Evolutionary conservation across 805 yeast genomes (phyloP), one percentile per base, ranked within the genome.

Genomic region (Candida loeiensis): DNA sequence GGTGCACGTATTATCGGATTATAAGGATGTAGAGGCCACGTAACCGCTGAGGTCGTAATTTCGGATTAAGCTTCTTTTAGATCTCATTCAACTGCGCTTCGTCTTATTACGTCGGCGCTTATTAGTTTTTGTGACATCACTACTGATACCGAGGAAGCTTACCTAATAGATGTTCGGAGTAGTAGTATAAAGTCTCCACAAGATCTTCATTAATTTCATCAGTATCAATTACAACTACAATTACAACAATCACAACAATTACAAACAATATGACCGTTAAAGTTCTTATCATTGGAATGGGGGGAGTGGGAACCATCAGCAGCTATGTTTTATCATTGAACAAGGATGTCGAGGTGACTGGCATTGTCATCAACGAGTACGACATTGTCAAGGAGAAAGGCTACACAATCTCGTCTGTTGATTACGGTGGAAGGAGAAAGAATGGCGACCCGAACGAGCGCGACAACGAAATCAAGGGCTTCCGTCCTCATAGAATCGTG

Each of bases 271-370:
- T 30, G 33, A 30, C 33, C 18, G 30, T 41, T 12, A 57, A 55
- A 24, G 77, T 81, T n/a, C 66, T 86, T n/a, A 64, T 85, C n/a
- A 73, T 87, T 34, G 95, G 95, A 7, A 74, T 86, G 39, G 96
- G 96, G 9, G 96, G 95, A 29, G 93, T 87, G 12, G 96, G 96
- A 25, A 74, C 86, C 15, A 75, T 87, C 24, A 81, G 84, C 4
- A 85, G 93, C 0, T 73, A 80, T 27, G 62, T 74, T 24, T 56
- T 67, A 18, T 49, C 51, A 40, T 52, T 44, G 40, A 54, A 55
- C 25, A 43, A 46, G 4, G 42, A 58, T 2, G 53, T 55, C n/a
- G 54, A 56, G 29, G 51, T 61, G 15, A 60, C 67, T 13, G 61
- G 63, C 0, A 59, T 65, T 12, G 48, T 64, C 21, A 50, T 69